These are phyloP conservation scores for Ephemerocybe angulata DNA, from an alignment of 768 basidiomycete genomes.

Conservation along the genomic window DNA sequence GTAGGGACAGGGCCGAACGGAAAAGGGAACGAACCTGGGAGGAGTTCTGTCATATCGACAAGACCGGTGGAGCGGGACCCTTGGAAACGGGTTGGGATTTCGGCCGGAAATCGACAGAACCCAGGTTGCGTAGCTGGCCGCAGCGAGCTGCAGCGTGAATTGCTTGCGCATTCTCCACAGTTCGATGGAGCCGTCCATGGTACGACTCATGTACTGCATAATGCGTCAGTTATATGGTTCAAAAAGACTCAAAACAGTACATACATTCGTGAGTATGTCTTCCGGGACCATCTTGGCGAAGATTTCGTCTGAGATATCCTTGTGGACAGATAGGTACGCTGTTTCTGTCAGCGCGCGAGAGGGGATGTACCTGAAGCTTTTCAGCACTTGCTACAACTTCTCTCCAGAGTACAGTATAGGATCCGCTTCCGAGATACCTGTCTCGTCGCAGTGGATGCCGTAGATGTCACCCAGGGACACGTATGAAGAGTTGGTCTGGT, in stretches of 20 bases:
- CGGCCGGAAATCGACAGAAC: conserved; percentile 81
- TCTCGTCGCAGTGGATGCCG: conserved; percentile 79
- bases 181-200: conserved; percentile 79
- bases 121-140: conserved; percentile 90
- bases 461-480: conserved; percentile 90
- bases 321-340: conserved; percentile 68
- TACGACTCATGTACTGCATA: conserved; percentile 72
- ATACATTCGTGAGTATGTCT: conserved; percentile 71
- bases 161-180: conserved; percentile 98
- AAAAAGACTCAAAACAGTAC: too few relatives aligned
- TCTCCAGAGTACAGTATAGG: conserved; percentile 84
- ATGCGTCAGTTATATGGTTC: too few relatives aligned
- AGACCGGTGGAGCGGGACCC: conserved; percentile 86
- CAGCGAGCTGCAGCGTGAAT: conserved; percentile 86
- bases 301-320: conserved; percentile 88
- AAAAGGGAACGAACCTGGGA: conserved; percentile 58
- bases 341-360: conserved; percentile 52
- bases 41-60: conserved; percentile 88
- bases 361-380: conserved; percentile 51
- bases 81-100: conserved; percentile 76
- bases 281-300: conserved; percentile 86
- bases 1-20: neutral
- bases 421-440: conserved; percentile 79
- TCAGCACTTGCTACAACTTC: conserved; percentile 69
- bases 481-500: conserved; percentile 91